Conservation (phyloP, 1,139 yeast genomes). For the Lodderomyces orthopsilosis region DNA sequence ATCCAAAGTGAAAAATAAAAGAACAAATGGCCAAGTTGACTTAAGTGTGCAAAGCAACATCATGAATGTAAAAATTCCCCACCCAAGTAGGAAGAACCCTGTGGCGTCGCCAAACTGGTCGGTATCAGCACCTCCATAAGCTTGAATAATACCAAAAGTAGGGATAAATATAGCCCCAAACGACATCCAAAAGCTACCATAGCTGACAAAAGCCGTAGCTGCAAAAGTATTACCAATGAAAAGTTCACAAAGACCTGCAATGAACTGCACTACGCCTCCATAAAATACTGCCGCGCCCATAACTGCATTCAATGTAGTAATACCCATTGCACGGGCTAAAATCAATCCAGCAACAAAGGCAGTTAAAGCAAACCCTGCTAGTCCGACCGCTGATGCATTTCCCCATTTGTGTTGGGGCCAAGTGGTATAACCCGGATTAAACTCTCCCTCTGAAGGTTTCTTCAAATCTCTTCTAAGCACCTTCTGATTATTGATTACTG, state of each 20-base stretch:
- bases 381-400: slow-evolving; percentile 63
- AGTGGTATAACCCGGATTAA: slow-evolving; percentile 31
- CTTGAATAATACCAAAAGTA: slow-evolving; percentile 53
- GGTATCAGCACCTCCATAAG: slow-evolving; percentile 44
- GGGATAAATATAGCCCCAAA: slow-evolving; percentile 35
- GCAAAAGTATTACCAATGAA: slow-evolving; percentile 35
- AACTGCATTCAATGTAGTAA: slow-evolving; percentile 31
- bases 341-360: slow-evolving; percentile 48
- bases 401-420: slow-evolving; percentile 39
- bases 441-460: slow-evolving; percentile 33
- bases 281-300: slow-evolving; percentile 46
- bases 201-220: slow-evolving; percentile 37
- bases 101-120: slow-evolving; percentile 31
- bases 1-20: slow-evolving; percentile 34
- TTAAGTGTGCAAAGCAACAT: slow-evolving; percentile 39
- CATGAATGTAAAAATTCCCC: slow-evolving; percentile 46
- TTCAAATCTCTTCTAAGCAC: slow-evolving; percentile 27
- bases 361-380: slow-evolving; percentile 50
- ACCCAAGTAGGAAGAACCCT: slow-evolving; percentile 43
- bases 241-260: slow-evolving; percentile 55
- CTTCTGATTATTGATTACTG: slow-evolving; percentile 30
- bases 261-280: slow-evolving; percentile 46
- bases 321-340: slow-evolving; percentile 42
- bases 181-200: slow-evolving; percentile 44
- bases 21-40: slow-evolving; percentile 41